Conservation (phyloP, 257 asterid species). For the Primulina tabacum region DNA sequence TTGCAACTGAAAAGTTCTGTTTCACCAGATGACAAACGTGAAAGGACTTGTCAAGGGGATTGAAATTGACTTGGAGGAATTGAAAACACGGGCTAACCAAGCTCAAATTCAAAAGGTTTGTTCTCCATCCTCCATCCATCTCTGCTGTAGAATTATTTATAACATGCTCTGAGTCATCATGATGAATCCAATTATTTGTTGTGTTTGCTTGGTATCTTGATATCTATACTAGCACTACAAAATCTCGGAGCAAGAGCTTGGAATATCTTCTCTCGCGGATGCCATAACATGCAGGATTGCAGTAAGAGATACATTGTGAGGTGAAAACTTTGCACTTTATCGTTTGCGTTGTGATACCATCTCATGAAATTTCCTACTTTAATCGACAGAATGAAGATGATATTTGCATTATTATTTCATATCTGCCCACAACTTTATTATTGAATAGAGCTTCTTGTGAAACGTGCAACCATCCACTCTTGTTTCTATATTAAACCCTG, state of each 20-base stretch:
- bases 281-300: constrained; percentile 83
- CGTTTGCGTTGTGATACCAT: constrained; percentile 17
- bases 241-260: constrained; percentile 67
- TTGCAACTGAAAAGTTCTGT: background rate
- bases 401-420: background rate
- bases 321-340: constrained; percentile 3
- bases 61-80: constrained; percentile 68
- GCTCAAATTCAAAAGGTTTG: constrained; percentile 79
- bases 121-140: background rate
- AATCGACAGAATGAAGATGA: constrained; percentile 9
- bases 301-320: constrained; percentile 75
- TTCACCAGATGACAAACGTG: constrained; percentile 45
- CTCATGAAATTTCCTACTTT: background rate
- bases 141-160: background rate
- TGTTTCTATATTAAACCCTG: no score
- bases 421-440: background rate
- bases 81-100: constrained; percentile 60
- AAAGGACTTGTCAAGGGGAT: constrained; percentile 63
- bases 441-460: background rate
- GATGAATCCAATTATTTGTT: background rate
- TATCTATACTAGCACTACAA: constrained; percentile 63
- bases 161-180: background rate
- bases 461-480: background rate
- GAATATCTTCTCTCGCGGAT: constrained; percentile 72
- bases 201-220: constrained; percentile 12